phyloP scores from a whole-genome alignment of 1,139 yeast genomes.

The Candida mesenterica region DNA sequence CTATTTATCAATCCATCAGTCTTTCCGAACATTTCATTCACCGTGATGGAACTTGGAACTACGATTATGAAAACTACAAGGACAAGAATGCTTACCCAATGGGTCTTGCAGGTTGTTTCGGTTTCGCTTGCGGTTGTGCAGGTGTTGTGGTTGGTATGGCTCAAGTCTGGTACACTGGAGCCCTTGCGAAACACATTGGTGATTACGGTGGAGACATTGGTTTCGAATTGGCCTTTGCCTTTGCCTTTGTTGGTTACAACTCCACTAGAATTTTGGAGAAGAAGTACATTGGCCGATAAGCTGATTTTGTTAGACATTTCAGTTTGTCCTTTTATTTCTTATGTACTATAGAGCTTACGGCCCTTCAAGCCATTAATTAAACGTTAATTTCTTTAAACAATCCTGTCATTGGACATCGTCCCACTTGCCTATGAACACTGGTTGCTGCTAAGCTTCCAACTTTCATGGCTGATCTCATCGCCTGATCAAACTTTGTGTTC shows the following conservation, averaged over 20 bases:
- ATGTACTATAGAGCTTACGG: too few relatives aligned
- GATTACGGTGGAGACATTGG: slow-evolving; percentile 82
- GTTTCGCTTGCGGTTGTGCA: slow-evolving; percentile 78
- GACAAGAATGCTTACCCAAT: slow-evolving; percentile 60
- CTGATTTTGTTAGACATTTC: background rate
- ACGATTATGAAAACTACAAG: slow-evolving; percentile 62
- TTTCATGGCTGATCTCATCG: too few relatives aligned
- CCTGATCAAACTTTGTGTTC: too few relatives aligned
- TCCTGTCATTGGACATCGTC: too few relatives aligned
- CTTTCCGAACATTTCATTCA: slow-evolving; percentile 78
- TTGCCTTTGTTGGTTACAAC: slow-evolving; percentile 66
- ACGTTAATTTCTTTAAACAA: too few relatives aligned
- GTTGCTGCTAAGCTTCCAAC: too few relatives aligned
- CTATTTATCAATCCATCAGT: slow-evolving; percentile 74
- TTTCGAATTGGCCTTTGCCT: slow-evolving; percentile 71
- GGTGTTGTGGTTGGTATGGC: slow-evolving; percentile 87
- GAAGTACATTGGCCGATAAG: slow-evolving; percentile 56
- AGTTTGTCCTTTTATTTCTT: background rate
- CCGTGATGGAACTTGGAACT: slow-evolving; percentile 59
- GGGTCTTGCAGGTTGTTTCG: slow-evolving; percentile 75
- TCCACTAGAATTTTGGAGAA: slow-evolving; percentile 65
- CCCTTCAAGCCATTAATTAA: too few relatives aligned
- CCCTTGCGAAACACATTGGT: slow-evolving; percentile 62
- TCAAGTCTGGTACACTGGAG: slow-evolving; percentile 82
- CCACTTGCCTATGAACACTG: too few relatives aligned